Conservation (phyloP, 257 asterid genomes). For the Nicotiana knightiana region DNA sequence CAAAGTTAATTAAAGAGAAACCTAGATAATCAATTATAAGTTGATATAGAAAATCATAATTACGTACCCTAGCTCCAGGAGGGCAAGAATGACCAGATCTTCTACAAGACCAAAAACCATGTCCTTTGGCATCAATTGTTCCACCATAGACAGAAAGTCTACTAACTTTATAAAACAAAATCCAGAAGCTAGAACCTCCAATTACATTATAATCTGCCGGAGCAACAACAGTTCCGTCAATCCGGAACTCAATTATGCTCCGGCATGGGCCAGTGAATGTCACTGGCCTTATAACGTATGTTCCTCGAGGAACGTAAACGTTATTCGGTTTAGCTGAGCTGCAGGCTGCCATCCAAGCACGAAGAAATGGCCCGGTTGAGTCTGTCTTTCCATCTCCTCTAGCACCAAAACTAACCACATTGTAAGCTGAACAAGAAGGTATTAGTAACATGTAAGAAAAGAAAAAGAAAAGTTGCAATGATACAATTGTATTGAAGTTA, state of each 20-base stretch:
- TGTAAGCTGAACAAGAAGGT: slow-evolving; percentile 33
- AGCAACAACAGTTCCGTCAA: slow-evolving; percentile 55
- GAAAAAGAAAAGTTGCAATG: slow-evolving; percentile 8
- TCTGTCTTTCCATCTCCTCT: slow-evolving; percentile 68
- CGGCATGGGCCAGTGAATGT: slow-evolving; percentile 61
- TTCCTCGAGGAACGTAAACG: slow-evolving; percentile 56
- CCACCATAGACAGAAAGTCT: slow-evolving; percentile 52
- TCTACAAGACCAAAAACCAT: slow-evolving; percentile 53
- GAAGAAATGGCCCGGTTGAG: slow-evolving; percentile 47
- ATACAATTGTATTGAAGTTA: background rate
- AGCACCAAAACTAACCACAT: slow-evolving; percentile 59
- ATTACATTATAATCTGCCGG: slow-evolving; percentile 37
- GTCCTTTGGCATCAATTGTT: slow-evolving; percentile 58
- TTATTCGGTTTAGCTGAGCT: slow-evolving; percentile 39
- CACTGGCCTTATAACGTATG: slow-evolving; percentile 31
- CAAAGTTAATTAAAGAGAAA: background rate
- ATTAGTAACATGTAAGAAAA: background rate
- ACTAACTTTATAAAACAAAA: slow-evolving; percentile 54
- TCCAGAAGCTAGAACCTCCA: slow-evolving; percentile 55
- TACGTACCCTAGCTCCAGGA: slow-evolving; percentile 52
- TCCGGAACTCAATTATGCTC: slow-evolving; percentile 39
- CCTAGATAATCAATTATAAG: background rate
- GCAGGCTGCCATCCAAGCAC: slow-evolving; percentile 73
- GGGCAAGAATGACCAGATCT: slow-evolving; percentile 40
- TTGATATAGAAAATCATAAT: background rate